These are phyloP conservation scores for Discostella stelligeroides DNA, from an alignment of 108 stramenopile genomes.

Conservation along the genomic window DNA sequence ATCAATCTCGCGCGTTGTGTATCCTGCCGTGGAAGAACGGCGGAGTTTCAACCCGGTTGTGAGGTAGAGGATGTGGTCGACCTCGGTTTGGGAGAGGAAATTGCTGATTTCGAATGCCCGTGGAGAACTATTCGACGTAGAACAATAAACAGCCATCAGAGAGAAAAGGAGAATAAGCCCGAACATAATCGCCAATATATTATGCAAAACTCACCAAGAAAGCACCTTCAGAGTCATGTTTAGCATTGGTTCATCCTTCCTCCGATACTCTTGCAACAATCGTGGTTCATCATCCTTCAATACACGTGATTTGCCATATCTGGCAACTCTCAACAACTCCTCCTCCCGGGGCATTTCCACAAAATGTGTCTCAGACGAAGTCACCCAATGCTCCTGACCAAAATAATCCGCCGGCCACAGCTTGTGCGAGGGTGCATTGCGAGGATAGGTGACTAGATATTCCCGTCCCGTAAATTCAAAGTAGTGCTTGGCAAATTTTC, in stretches of 20 bases:
- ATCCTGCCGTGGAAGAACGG: conserved; percentile 59
- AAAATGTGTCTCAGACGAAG: conserved; percentile 79
- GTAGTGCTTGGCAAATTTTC: conserved; percentile 65
- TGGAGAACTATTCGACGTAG: no score
- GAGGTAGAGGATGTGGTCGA: conserved; percentile 82
- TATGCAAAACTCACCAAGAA: conserved; percentile 36
- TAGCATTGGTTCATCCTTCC: conserved; percentile 44
- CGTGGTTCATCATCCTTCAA: conserved; percentile 58
- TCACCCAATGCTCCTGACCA: conserved; percentile 85
- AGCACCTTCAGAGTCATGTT: conserved; percentile 82
- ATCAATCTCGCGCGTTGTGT: neutral
- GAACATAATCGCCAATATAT: no score
- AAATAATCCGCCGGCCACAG: conserved; percentile 82
- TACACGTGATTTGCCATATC: conserved; percentile 26
- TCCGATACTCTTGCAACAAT: conserved; percentile 66
- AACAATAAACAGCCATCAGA: no score
- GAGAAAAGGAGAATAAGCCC: conserved; percentile 10
- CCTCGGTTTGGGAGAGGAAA: conserved; percentile 81
- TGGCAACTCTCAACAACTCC: conserved; percentile 40
- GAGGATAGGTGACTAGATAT: conserved; percentile 45
- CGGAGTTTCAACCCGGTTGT: conserved; percentile 57
- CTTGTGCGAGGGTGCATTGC: conserved; percentile 59
- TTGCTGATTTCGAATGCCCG: conserved; percentile 88
- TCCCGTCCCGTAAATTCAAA: conserved; percentile 57
- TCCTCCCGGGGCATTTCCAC: conserved; percentile 47